Evolutionary conservation across 2,329 filamentous ascomycete species (phyloP).

Genomic region (Hypoxylon sp.): DNA sequence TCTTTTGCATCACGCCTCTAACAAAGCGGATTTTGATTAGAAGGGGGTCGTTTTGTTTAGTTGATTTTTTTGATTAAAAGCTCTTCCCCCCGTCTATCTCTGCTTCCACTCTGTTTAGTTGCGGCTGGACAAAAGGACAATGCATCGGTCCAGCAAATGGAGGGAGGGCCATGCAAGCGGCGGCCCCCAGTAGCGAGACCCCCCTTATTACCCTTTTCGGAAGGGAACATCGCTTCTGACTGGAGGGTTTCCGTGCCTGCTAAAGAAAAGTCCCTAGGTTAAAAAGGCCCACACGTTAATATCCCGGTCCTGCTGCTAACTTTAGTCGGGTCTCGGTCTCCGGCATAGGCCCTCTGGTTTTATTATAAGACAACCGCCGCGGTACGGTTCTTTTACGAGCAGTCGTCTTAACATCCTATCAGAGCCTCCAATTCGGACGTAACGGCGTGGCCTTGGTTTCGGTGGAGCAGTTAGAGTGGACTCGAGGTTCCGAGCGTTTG

Average conservation of each 20-base stretch:
- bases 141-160: constrained; percentile 38
- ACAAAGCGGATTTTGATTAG: constrained; percentile 9
- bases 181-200: constrained; percentile 14
- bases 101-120: constrained; percentile 12
- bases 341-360: background rate
- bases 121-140: constrained; percentile 44
- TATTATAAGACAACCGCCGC: constrained; percentile 15
- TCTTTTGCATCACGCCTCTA: constrained; percentile 29
- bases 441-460: constrained; percentile 18
- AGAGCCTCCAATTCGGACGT: constrained; percentile 4
- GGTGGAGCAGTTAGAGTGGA: constrained; percentile 17
- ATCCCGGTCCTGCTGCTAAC: constrained; percentile 23
- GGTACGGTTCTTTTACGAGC: constrained; percentile 36
- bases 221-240: constrained; percentile 27
- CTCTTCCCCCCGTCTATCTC: background rate
- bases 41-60: background rate
- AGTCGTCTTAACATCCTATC: constrained; percentile 9
- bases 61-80: constrained; percentile 18
- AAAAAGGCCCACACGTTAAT: constrained; percentile 53
- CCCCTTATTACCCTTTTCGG: constrained; percentile 40
- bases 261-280: constrained; percentile 13
- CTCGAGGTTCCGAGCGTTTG: constrained; percentile 10
- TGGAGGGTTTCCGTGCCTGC: constrained; percentile 24
- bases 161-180: constrained; percentile 5
- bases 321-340: constrained; percentile 28